phyloP scores from a whole-genome alignment of 768 basidiomycete genomes.

The Boletus insuetus region DNA sequence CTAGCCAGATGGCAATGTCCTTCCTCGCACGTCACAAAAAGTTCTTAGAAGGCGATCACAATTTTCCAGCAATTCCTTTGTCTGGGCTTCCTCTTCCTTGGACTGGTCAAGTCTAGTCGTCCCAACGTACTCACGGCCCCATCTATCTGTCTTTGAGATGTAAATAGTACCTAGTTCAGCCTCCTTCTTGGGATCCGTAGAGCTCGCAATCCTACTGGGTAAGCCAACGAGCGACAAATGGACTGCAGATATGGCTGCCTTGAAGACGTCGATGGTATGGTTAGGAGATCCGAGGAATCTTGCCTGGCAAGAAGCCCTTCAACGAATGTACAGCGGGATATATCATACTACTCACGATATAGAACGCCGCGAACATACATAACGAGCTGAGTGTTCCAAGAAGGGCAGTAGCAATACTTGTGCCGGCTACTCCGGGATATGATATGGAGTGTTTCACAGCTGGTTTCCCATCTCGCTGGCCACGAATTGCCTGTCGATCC shows the following conservation, averaged over 20 bases:
- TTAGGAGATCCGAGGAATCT: slow-evolving; percentile 65
- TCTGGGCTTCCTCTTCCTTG: slow-evolving; percentile 47
- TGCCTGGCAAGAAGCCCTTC: slow-evolving; percentile 41
- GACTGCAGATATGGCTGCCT: slow-evolving; percentile 64
- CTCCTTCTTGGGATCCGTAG: slow-evolving; percentile 13
- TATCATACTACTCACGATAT: slow-evolving; percentile 48
- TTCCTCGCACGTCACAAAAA: slow-evolving; percentile 33
- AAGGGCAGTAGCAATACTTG: slow-evolving; percentile 54
- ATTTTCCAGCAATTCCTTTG: slow-evolving; percentile 46
- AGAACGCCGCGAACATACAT: slow-evolving; percentile 56
- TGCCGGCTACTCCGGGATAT: slow-evolving; percentile 69
- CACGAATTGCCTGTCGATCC: slow-evolving; percentile 41
- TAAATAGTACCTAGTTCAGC: slow-evolving; percentile 38
- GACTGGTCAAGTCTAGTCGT: slow-evolving; percentile 49
- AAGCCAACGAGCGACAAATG: slow-evolving; percentile 65
- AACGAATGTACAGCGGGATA: not conserved
- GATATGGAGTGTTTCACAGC: slow-evolving; percentile 52
- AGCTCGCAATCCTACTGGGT: slow-evolving; percentile 23
- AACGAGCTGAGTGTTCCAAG: slow-evolving; percentile 44
- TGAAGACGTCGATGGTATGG: slow-evolving; percentile 59
- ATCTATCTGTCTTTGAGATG: slow-evolving; percentile 53
- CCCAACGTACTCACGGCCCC: slow-evolving; percentile 55
- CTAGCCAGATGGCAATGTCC: slow-evolving; percentile 19
- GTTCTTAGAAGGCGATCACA: slow-evolving; percentile 53
- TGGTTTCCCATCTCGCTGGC: slow-evolving; percentile 14